phyloP scores from a whole-genome alignment of 176 grass and related monocot genomes.

The Coix lacrymajobi region DNA sequence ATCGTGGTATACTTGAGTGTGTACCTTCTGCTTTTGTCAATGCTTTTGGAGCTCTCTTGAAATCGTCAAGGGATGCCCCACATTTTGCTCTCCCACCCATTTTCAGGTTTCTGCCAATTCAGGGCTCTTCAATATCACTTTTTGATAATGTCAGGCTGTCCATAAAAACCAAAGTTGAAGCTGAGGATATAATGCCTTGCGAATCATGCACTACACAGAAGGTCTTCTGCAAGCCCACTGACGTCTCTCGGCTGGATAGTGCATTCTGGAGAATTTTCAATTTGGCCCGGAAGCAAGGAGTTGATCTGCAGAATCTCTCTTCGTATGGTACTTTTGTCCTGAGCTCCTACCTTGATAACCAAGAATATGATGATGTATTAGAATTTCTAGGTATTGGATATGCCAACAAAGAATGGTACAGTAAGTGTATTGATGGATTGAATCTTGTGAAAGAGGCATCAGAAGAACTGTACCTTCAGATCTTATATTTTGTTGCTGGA shows the following conservation, averaged over 20 bases:
- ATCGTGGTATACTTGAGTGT: conserved; percentile 37
- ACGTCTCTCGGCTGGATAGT: conserved; percentile 24
- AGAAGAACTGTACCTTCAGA: conserved; percentile 31
- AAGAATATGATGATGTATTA: conserved; percentile 29
- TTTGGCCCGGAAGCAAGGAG: conserved; percentile 12
- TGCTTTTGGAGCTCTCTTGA: conserved; percentile 39
- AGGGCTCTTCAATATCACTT: not conserved
- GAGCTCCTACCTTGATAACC: conserved; percentile 30
- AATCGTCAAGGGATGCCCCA: not conserved
- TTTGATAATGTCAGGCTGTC: conserved; percentile 24
- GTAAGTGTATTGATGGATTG: conserved; percentile 25
- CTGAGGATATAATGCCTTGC: conserved; percentile 40
- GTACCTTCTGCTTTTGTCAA: conserved; percentile 38
- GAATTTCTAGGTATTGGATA: conserved; percentile 30
- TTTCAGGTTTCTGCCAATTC: conserved; percentile 46
- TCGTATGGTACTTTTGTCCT: conserved; percentile 37
- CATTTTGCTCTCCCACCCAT: conserved; percentile 3
- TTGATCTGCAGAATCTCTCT: conserved; percentile 10
- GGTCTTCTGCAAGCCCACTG: conserved; percentile 31
- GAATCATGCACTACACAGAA: conserved; percentile 10
- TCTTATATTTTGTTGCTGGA: conserved; percentile 26
- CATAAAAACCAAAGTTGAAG: conserved; percentile 16
- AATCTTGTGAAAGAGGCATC: conserved; percentile 15
- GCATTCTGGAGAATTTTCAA: conserved; percentile 36
- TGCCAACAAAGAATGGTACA: conserved; percentile 35